Evolutionary conservation across 179 eudicot species (phyloP).

Genomic region (Patellifolia procumbens): DNA sequence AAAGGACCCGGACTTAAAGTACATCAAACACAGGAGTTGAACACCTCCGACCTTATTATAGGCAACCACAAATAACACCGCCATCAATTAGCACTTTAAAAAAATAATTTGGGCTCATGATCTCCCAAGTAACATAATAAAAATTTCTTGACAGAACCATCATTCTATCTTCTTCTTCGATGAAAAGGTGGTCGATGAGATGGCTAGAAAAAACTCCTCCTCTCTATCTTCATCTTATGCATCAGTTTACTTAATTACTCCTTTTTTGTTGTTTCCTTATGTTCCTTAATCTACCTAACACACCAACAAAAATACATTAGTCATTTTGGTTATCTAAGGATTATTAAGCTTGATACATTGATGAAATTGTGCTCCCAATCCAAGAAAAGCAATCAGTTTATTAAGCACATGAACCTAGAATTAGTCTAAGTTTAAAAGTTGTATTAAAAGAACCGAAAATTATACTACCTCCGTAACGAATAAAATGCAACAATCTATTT

Average conservation of each 20-base stretch:
- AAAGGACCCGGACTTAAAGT: too few relatives aligned
- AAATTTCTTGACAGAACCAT: background rate
- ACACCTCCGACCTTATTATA: too few relatives aligned
- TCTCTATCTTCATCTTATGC: constrained; percentile 30
- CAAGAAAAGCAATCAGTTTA: too few relatives aligned
- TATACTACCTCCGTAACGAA: too few relatives aligned
- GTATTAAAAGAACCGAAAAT: too few relatives aligned
- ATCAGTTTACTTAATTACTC: constrained; percentile 26
- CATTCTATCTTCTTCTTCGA: background rate
- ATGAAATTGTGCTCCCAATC: too few relatives aligned
- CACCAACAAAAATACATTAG: constrained; percentile 12
- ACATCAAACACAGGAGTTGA: too few relatives aligned
- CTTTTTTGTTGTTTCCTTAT: constrained; percentile 29
- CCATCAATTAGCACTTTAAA: background rate
- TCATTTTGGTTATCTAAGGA: background rate
- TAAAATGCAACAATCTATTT: too few relatives aligned
- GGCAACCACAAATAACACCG: too few relatives aligned
- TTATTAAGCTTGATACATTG: background rate
- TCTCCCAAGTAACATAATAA: background rate
- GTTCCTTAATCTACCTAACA: constrained; percentile 28
- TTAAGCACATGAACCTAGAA: too few relatives aligned
- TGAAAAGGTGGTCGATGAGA: too few relatives aligned
- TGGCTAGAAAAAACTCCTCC: constrained; percentile 16
- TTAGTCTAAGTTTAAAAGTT: too few relatives aligned
- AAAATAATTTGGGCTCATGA: background rate